Evolutionary conservation across 164 flowering plant genomes (phyloP).

Genomic region (Echeveria elegans): DNA sequence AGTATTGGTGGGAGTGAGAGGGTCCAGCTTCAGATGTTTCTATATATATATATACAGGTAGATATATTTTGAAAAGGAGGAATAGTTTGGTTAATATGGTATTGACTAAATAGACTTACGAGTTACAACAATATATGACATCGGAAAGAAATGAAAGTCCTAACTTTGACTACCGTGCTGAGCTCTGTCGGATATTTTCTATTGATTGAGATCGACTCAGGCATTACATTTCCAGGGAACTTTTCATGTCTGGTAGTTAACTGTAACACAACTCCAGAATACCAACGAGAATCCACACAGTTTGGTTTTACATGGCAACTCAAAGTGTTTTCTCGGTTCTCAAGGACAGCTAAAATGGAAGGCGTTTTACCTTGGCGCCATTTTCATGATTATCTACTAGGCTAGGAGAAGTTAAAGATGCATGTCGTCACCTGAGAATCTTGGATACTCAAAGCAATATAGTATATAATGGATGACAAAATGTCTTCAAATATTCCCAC

Average conservation of each 20-base stretch:
- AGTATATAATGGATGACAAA: background rate
- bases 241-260: background rate
- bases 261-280: too few species aligned
- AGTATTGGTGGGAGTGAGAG: background rate
- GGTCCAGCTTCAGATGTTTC: background rate
- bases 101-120: slow-evolving; percentile 1
- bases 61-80: background rate
- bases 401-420: too few species aligned
- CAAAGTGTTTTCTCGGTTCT: too few species aligned
- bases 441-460: background rate
- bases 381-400: background rate
- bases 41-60: slow-evolving; percentile 1
- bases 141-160: background rate
- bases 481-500: background rate
- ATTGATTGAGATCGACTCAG: background rate
- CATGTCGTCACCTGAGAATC: background rate
- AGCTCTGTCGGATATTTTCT: background rate
- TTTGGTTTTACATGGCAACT: too few species aligned
- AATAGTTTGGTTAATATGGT: background rate
- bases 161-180: background rate
- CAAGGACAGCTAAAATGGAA: too few species aligned
- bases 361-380: too few species aligned
- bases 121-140: background rate
- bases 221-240: background rate
- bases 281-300: too few species aligned